Percentiles rank a stretch among this genome's conserved stretches.
phyloP scores from a whole-genome alignment of 208 protist genomes.

The Acanthamoeba royreba region DNA sequence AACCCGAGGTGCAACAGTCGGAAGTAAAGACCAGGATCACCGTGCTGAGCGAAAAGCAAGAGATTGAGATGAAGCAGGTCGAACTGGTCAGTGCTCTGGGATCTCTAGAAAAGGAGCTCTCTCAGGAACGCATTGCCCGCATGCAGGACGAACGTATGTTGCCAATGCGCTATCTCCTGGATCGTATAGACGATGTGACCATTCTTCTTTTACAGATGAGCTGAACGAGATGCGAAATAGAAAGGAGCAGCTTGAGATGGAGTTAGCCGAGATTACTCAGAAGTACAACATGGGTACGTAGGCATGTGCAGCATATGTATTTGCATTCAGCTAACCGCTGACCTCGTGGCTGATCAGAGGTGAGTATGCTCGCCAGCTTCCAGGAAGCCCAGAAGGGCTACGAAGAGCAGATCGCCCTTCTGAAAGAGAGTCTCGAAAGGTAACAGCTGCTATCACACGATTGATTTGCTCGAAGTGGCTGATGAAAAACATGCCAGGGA shows the following conservation, averaged over 20 bases:
- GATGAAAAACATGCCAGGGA: too few species aligned
- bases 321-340: too few species aligned
- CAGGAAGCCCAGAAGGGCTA: background rate
- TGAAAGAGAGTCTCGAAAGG: constrained; percentile 27
- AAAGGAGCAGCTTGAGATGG: background rate
- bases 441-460: too few species aligned
- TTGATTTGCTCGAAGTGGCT: too few species aligned
- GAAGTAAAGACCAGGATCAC: background rate
- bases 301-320: too few species aligned
- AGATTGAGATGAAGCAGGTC: background rate
- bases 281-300: background rate
- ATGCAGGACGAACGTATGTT: background rate
- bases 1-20: background rate
- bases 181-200: too few species aligned
- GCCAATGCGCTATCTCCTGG: too few species aligned
- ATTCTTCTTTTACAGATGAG: background rate
- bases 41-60: background rate
- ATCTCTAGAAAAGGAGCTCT: background rate
- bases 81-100: background rate
- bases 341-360: too few species aligned
- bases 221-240: background rate
- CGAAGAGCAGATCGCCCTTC: constrained; percentile 2
- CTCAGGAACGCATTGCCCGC: background rate
- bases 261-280: background rate
- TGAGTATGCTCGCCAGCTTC: background rate